Evolutionary conservation across 2,329 filamentous ascomycete species (phyloP).

Genomic region (Diaporthe aspalathi): DNA sequence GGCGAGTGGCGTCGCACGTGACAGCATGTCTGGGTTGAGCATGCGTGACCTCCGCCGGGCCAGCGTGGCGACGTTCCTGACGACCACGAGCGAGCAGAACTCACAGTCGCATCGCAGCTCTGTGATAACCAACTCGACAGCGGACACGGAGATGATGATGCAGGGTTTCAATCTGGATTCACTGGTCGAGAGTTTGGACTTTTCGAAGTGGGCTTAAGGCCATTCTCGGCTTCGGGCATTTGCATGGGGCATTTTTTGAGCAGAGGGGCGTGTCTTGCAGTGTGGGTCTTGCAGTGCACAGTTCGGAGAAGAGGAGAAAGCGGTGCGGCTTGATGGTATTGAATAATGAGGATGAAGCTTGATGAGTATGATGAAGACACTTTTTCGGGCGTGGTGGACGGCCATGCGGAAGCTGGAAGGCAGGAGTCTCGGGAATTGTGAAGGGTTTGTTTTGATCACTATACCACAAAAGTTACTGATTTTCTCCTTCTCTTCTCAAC

Average conservation of each 20-base stretch:
- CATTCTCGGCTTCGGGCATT: neutral
- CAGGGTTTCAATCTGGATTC: constrained; percentile 49
- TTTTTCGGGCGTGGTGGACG: constrained; percentile 6
- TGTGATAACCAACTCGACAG: constrained; percentile 65
- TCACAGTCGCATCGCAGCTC: constrained; percentile 67
- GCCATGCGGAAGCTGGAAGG: constrained; percentile 26
- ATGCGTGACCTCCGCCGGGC: constrained; percentile 61
- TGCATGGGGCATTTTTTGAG: neutral
- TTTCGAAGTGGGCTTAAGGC: constrained; percentile 61
- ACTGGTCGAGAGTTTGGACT: constrained; percentile 61
- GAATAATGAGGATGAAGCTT: constrained; percentile 21
- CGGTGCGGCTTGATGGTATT: neutral
- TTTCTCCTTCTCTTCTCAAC: constrained; percentile 38
- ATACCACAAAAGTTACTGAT: constrained; percentile 54
- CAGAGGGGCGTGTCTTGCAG: neutral
- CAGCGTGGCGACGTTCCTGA: constrained; percentile 75
- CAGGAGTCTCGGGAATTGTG: constrained; percentile 39
- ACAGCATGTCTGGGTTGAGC: constrained; percentile 65
- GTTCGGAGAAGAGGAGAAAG: neutral
- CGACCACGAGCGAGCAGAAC: constrained; percentile 64
- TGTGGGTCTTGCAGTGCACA: too few species aligned
- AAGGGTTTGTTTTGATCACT: constrained; percentile 39
- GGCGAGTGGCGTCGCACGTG: constrained; percentile 61
- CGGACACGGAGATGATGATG: constrained; percentile 63
- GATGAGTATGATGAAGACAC: neutral